Base-by-base conservation (phyloP, 169 alveolate genomes). In the Cryptosporidium meleagridis region DNA sequence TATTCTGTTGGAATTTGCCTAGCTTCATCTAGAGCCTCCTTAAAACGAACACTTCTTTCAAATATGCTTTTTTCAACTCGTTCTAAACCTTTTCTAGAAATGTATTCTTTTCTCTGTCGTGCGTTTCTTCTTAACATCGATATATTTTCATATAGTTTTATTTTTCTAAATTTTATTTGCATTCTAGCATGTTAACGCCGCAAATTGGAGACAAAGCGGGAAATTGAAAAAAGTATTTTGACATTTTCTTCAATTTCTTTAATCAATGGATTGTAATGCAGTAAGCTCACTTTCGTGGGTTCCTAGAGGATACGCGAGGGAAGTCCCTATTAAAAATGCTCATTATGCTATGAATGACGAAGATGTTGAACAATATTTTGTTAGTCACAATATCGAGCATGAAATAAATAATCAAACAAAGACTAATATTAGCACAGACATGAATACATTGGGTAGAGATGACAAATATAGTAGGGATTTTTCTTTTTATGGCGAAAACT, bases 91-190 rank as follows among this genome's bases (percentile, higher is more conserved):
- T 97, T 97, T 75, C 95, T 92, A 93, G 94, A 97, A 58, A 98
- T 93, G 73, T 98, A 98, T 92, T 98, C 99, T 93, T 97, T 98
- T 70, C 99, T 94, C 84, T 95, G 95, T 84, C 99, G 94, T 33
- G 97, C 97, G 69, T 96, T 96, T 72, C 97, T 95, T 51, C 99
- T 95, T 84, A 97, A 87, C 99, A 98, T 98, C 91, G 3, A 14
- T 26, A 26, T 29, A 14, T 9, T 52, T 12, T 0, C 26, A 48
- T 8, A 75, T 29, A 53, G 37, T 45, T n/a, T 8, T 18, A 9
- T 45, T 29, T 45, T 1, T 70, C 0, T 8, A 14, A 12, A 23
- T 41, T 70, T 44, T 39, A 3, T 33, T 62, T 23, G 8, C 45
- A 23, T 5, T 26, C 37, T 37, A 41, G 14, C 51, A 18, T 44